Conservation (phyloP, 2,329 filamentous ascomycete genomes). For the Ascochyta clinopodiicola region DNA sequence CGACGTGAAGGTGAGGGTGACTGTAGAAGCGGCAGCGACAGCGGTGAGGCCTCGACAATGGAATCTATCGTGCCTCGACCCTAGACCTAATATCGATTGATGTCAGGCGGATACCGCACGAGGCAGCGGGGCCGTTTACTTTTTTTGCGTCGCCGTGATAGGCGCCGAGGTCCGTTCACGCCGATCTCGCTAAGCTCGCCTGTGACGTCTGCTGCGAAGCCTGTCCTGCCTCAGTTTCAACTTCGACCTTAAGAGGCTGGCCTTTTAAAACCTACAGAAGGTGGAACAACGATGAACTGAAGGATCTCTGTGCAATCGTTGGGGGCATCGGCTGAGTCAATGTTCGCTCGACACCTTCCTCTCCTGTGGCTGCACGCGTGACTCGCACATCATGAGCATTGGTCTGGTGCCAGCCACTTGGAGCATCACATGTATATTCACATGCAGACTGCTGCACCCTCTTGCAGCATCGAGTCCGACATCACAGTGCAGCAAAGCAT, state of each 20-base stretch:
- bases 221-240: not conserved
- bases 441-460: constrained; percentile 6
- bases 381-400: constrained; percentile 2
- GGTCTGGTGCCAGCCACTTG: constrained; percentile 9
- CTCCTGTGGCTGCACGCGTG: constrained; percentile 7
- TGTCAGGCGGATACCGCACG: constrained; percentile 4
- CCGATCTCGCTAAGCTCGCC: constrained; percentile 14
- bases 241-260: not conserved
- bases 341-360: constrained; percentile 1
- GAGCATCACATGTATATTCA: constrained; percentile 16
- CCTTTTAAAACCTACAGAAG: not conserved
- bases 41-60: constrained; percentile 9
- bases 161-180: constrained; percentile 12
- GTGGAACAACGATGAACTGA: not conserved
- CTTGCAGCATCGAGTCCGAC: not conserved
- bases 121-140: constrained; percentile 10
- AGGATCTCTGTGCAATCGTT: not conserved
- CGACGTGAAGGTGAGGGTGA: not conserved
- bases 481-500: not conserved
- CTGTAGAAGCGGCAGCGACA: not conserved
- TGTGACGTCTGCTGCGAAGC: constrained; percentile 8
- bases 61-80: not conserved
- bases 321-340: not conserved
- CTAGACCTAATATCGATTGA: not conserved
- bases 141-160: constrained; percentile 15